Conservation (phyloP, 345 rosid species). For the Garcia nutans region DNA sequence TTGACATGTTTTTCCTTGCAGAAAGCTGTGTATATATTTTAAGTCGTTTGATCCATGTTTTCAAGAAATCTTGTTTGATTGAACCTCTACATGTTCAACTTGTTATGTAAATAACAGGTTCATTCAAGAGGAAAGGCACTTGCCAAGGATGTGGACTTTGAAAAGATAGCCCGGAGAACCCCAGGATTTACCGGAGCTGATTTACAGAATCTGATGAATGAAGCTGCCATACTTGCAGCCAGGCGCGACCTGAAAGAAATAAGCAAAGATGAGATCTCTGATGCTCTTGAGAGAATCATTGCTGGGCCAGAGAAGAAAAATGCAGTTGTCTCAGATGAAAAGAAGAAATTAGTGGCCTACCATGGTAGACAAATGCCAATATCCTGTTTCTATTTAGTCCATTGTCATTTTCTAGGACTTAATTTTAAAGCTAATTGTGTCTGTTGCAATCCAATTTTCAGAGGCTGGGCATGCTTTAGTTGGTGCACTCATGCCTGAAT, state of each 20-base stretch:
- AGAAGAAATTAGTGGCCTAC: constrained; percentile 88
- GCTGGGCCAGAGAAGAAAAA: constrained; percentile 99
- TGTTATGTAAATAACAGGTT: constrained; percentile 44
- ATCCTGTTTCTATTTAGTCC: neutral
- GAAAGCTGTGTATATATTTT: neutral
- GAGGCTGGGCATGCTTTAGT: constrained; percentile 99
- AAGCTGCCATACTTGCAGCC: constrained; percentile 97
- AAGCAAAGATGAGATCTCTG: constrained; percentile 94
- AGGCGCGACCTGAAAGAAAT: constrained; percentile 97
- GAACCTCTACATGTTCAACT: neutral
- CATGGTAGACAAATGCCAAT: constrained; percentile 50
- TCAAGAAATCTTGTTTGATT: neutral
- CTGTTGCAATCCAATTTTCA: constrained; percentile 30
- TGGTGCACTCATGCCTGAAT: constrained; percentile 96
- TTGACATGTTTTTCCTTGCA: neutral
- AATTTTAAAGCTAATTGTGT: constrained; percentile 3
- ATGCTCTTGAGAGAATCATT: constrained; percentile 96
- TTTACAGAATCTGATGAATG: constrained; percentile 94
- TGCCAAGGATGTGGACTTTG: constrained; percentile 94
- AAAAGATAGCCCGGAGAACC: constrained; percentile 89
- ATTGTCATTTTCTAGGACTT: neutral
- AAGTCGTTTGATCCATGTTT: neutral
- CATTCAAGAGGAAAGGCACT: constrained; percentile 98
- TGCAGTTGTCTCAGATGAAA: constrained; percentile 91
- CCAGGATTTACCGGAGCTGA: constrained; percentile 98